These are phyloP conservation scores for Nitzschia putrida DNA, from an alignment of 108 stramenopile genomes.

Conservation along the genomic window DNA sequence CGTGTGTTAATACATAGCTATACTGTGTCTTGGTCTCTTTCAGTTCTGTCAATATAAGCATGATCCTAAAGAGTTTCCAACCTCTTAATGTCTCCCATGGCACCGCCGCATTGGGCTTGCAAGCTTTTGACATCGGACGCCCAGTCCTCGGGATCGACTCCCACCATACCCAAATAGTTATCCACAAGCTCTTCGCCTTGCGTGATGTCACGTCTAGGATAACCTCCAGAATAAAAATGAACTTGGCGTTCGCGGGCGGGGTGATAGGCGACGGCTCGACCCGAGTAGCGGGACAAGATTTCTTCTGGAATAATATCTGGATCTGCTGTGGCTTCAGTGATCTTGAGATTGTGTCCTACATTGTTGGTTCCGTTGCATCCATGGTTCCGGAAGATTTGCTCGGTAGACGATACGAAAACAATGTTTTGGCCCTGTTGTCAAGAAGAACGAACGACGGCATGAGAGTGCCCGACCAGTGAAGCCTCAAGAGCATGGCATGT, in stretches of 20 bases:
- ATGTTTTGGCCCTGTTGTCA: constrained; percentile 3
- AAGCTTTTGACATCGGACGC: constrained; percentile 1
- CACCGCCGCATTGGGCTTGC: constrained; percentile 11
- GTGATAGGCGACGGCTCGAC: constrained; percentile 18
- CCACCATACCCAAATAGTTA: constrained; percentile 23
- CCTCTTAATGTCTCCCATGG: background rate
- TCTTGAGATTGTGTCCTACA: constrained; percentile 1
- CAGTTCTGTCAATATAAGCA: too few relatives aligned
- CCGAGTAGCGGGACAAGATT: background rate
- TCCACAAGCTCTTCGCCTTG: constrained; percentile 37
- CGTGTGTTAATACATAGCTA: too few relatives aligned
- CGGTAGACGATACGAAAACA: background rate
- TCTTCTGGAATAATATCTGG: background rate
- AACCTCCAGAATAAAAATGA: constrained; percentile 8
- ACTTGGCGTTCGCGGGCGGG: constrained; percentile 27
- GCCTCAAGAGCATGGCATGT: too few relatives aligned
- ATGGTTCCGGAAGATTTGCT: constrained; percentile 2
- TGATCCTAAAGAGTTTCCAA: background rate
- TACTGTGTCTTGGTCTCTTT: too few relatives aligned
- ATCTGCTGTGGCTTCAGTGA: constrained; percentile 10
- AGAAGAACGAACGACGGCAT: background rate
- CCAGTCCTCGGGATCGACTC: constrained; percentile 2
- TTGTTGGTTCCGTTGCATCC: constrained; percentile 13
- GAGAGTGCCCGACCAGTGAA: background rate
- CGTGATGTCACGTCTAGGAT: constrained; percentile 20